These are phyloP conservation scores for Exophiala lecanii-corni DNA, from an alignment of 2,329 filamentous ascomycete species.

Conservation along the genomic window DNA sequence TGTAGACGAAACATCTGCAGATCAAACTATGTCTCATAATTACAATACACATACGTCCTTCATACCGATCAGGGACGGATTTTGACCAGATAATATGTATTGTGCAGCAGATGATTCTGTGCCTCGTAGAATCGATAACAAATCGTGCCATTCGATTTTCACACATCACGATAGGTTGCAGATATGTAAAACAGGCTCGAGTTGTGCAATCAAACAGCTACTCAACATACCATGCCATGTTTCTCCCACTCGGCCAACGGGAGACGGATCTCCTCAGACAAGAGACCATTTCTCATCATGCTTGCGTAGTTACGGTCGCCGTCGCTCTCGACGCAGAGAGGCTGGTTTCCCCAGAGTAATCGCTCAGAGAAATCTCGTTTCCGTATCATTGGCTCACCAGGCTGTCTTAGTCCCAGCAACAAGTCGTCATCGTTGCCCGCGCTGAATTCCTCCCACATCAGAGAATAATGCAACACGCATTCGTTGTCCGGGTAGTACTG, in stretches of 20 bases:
- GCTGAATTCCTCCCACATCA: not conserved
- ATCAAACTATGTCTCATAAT: not conserved
- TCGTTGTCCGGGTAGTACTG: constrained; percentile 3
- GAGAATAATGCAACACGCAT: not conserved
- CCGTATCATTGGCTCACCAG: not conserved
- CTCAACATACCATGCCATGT: constrained; percentile 1
- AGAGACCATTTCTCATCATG: not conserved
- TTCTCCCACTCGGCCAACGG: not conserved
- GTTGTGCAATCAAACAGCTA: not conserved
- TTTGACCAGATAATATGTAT: no score
- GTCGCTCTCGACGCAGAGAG: not conserved
- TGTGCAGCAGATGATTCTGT: no score
- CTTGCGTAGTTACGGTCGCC: not conserved
- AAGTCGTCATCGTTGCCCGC: not conserved
- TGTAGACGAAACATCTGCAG: not conserved
- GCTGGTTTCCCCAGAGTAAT: not conserved
- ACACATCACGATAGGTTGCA: not conserved
- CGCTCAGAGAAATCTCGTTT: not conserved
- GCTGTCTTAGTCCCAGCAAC: not conserved
- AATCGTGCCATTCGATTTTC: not conserved
- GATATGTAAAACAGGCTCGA: not conserved
- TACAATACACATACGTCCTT: not conserved
- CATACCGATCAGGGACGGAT: not conserved
- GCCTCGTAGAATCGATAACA: no score
- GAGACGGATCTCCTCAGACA: not conserved